Conservation (phyloP, 192 early-diverging fungal genomes). For the Rhizophagus prolifer region DNA sequence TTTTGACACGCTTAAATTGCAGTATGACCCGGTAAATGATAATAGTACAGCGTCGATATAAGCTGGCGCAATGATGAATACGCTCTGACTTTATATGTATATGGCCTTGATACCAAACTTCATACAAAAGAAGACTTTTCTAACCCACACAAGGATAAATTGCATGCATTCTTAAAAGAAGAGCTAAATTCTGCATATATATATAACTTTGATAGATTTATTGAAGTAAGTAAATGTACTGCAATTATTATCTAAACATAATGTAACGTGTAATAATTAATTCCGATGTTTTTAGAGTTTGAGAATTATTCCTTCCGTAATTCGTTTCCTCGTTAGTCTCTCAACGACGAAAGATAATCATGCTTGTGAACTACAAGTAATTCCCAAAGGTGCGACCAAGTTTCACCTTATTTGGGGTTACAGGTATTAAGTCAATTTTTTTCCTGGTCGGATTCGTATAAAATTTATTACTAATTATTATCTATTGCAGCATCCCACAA, state of each 20-base stretch:
- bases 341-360: background rate
- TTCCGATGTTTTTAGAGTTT: background rate
- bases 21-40: background rate
- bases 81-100: background rate
- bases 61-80: background rate
- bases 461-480: background rate
- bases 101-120: background rate
- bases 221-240: background rate
- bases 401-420: background rate
- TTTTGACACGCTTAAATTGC: background rate
- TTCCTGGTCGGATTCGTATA: background rate
- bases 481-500: background rate
- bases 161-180: background rate
- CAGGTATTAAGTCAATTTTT: background rate
- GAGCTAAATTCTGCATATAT: background rate
- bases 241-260: background rate
- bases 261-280: background rate
- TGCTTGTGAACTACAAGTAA: background rate
- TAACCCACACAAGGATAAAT: background rate
- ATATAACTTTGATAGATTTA: background rate
- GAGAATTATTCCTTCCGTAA: background rate
- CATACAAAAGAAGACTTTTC: background rate
- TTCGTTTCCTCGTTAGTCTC: background rate
- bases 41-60: background rate
- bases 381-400: background rate